Conservation (phyloP, 352 stramenopile genomes). For the Pythium scleroteichum region DNA sequence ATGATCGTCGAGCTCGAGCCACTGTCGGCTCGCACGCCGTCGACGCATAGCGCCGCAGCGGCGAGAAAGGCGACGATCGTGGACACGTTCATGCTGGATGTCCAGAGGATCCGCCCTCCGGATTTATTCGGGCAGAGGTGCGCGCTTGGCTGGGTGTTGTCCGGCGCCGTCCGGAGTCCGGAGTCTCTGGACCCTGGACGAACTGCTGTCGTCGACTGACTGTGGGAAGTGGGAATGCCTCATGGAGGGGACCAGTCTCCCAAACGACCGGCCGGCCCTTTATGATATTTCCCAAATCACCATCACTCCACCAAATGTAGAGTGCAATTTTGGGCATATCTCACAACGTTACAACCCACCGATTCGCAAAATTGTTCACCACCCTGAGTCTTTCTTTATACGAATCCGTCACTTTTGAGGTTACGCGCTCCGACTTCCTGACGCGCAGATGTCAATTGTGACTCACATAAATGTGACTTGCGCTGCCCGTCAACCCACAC, state of each 20-base stretch:
- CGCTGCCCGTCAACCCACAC: not conserved
- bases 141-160: too few species aligned
- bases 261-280: not conserved
- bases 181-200: too few species aligned
- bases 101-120: too few species aligned
- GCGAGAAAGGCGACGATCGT: not conserved
- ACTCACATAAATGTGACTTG: not conserved
- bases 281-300: constrained; percentile 1
- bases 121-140: too few species aligned
- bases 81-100: not conserved
- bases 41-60: constrained; percentile 7
- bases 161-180: too few species aligned
- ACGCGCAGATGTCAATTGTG: not conserved
- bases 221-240: too few species aligned
- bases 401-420: constrained; percentile 7
- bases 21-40: constrained; percentile 17
- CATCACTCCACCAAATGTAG: constrained; percentile 1
- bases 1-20: constrained; percentile 45
- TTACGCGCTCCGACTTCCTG: constrained; percentile 1
- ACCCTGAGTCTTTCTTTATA: not conserved
- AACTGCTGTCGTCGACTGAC: too few species aligned
- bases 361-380: not conserved
- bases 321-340: not conserved
- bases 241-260: too few species aligned
- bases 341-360: not conserved